These are phyloP conservation scores for Taxillus chinensis DNA, from an alignment of 164 flowering plant genomes.

Conservation along the genomic window DNA sequence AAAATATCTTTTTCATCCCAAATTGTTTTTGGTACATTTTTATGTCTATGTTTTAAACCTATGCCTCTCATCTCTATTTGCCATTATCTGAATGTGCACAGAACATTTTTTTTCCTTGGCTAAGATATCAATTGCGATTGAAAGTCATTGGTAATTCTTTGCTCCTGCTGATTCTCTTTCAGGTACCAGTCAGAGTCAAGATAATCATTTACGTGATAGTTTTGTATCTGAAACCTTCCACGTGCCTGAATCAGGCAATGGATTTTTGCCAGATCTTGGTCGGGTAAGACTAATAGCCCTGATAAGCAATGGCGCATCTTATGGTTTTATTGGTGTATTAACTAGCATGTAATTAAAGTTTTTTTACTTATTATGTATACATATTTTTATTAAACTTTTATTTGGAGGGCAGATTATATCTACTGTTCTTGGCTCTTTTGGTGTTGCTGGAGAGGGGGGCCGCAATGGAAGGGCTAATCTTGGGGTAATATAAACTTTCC, in stretches of 20 bases:
- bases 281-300: constrained; percentile 34
- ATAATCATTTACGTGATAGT: constrained; percentile 35
- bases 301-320: neutral
- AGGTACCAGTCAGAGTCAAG: constrained; percentile 27
- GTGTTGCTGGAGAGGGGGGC: constrained; percentile 33
- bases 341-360: no score
- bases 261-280: constrained; percentile 53
- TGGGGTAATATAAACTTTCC: constrained; percentile 30
- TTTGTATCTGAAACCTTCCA: constrained; percentile 71
- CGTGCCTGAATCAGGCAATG: constrained; percentile 72
- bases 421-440: constrained; percentile 73
- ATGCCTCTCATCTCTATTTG: neutral
- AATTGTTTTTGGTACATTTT: no score
- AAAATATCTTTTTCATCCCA: no score
- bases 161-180: constrained; percentile 43
- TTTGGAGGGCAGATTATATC: constrained; percentile 51
- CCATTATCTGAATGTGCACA: neutral
- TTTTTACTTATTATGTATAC: neutral
- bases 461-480: constrained; percentile 38
- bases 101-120: neutral
- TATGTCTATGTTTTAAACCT: no score
- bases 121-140: neutral
- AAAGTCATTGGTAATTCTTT: constrained; percentile 4
- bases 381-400: constrained; percentile 6
- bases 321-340: neutral